phyloP scores from a whole-genome alignment of 2,329 filamentous ascomycete species.

The Aureobasidium sp. region DNA sequence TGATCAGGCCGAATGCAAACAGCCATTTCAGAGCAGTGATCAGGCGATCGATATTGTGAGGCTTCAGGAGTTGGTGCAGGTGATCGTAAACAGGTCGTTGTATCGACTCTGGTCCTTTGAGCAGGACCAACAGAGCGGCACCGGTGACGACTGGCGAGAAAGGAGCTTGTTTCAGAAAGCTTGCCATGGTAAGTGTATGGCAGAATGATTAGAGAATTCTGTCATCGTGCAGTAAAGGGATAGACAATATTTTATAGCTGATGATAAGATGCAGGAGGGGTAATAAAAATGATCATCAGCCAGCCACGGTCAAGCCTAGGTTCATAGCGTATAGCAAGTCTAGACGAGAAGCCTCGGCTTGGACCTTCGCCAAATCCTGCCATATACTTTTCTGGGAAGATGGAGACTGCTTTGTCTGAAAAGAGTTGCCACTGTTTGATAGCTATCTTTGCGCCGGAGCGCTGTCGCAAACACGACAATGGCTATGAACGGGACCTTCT shows the following conservation, averaged over 20 bases:
- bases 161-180: constrained; percentile 18
- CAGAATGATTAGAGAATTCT: not conserved
- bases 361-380: not conserved
- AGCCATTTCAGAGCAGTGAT: constrained; percentile 27
- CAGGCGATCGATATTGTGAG: constrained; percentile 23
- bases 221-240: not conserved
- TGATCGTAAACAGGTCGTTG: constrained; percentile 25
- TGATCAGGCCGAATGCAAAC: constrained; percentile 27
- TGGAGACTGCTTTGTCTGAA: not conserved
- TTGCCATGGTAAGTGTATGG: constrained; percentile 23
- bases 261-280: not conserved
- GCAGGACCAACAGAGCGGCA: constrained; percentile 21
- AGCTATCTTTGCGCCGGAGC: not conserved
- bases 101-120: constrained; percentile 24
- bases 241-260: not conserved
- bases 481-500: constrained; percentile 28
- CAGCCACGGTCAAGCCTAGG: not conserved
- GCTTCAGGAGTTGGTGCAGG: constrained; percentile 25
- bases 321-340: not conserved
- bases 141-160: constrained; percentile 20
- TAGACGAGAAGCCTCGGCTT: not conserved
- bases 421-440: not conserved
- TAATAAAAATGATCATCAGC: not conserved
- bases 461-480: not conserved
- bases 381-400: not conserved